phyloP scores from a whole-genome alignment of 768 basidiomycete genomes.

The Phanerochaete carnosa region DNA sequence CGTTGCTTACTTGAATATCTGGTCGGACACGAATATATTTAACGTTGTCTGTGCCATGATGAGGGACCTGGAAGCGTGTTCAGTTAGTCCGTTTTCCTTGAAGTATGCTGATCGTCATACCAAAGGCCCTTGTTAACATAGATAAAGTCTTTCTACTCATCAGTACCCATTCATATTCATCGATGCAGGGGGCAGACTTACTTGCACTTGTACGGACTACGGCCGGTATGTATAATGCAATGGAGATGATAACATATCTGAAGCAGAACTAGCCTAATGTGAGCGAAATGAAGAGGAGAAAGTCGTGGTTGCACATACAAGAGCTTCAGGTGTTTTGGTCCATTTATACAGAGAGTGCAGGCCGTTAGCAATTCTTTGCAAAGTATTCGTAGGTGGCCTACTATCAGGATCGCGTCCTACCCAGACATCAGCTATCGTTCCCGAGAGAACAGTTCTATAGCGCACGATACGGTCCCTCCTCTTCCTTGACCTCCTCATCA shows the following conservation, averaged over 20 bases:
- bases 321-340: slow-evolving; percentile 38
- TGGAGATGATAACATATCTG: slow-evolving; percentile 44
- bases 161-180: not conserved
- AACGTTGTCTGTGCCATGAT: slow-evolving; percentile 61
- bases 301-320: slow-evolving; percentile 25
- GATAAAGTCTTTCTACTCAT: slow-evolving; percentile 32
- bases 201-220: slow-evolving; percentile 40
- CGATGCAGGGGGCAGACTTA: slow-evolving; percentile 23
- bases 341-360: slow-evolving; percentile 37
- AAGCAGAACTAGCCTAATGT: slow-evolving; percentile 41
- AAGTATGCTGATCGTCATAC: slow-evolving; percentile 20
- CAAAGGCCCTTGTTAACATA: slow-evolving; percentile 46
- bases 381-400: slow-evolving; percentile 37
- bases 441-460: not conserved
- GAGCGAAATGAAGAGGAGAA: not conserved
- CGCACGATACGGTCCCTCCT: slow-evolving; percentile 25
- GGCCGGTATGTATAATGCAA: slow-evolving; percentile 50
- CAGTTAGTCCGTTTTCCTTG: not conserved
- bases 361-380: slow-evolving; percentile 37
- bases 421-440: not conserved
- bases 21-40: slow-evolving; percentile 55
- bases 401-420: slow-evolving; percentile 46
- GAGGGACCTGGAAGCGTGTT: slow-evolving; percentile 37
- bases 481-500: slow-evolving; percentile 26
- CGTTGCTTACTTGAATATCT: slow-evolving; percentile 42